phyloP scores from a whole-genome alignment of 345 rosid genomes.

The Durio zibethinus region DNA sequence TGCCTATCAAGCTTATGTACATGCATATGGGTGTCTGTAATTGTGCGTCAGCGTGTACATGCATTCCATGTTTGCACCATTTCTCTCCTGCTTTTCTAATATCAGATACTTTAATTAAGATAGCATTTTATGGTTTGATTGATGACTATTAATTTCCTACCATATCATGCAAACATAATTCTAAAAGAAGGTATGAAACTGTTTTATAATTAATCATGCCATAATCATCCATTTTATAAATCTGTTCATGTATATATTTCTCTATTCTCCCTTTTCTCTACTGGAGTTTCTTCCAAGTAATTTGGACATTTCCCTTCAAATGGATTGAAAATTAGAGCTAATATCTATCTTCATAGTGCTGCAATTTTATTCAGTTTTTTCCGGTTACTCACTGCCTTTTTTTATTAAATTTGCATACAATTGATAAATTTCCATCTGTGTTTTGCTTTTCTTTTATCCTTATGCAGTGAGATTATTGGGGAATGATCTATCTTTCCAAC shows the following conservation, averaged over 20 bases:
- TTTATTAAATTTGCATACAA: background rate
- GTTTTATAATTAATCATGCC: background rate
- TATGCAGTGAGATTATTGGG: conserved; percentile 58
- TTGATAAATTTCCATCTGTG: background rate
- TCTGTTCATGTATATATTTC: background rate
- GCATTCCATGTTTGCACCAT: background rate
- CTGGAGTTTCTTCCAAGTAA: background rate
- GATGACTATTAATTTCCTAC: conserved; percentile 6
- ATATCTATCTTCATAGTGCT: background rate
- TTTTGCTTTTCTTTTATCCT: conserved; percentile 10
- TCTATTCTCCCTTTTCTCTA: background rate
- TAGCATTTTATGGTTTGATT: background rate
- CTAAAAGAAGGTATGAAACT: background rate
- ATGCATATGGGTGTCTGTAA: background rate
- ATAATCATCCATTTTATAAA: background rate
- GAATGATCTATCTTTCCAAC: conserved; percentile 40
- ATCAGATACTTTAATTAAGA: conserved; percentile 1
- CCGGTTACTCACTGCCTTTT: conserved; percentile 12
- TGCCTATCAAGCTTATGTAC: background rate
- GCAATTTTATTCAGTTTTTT: background rate
- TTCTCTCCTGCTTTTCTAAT: background rate
- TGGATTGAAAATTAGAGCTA: background rate
- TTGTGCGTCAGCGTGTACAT: background rate
- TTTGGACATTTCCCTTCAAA: too few relatives aligned
- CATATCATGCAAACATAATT: background rate